A percentile compares a stretch with the other conserved stretches of the same genome.
Conservation (phyloP, 2,329 filamentous ascomycete genomes). For the Fusarium guadeloupense region DNA sequence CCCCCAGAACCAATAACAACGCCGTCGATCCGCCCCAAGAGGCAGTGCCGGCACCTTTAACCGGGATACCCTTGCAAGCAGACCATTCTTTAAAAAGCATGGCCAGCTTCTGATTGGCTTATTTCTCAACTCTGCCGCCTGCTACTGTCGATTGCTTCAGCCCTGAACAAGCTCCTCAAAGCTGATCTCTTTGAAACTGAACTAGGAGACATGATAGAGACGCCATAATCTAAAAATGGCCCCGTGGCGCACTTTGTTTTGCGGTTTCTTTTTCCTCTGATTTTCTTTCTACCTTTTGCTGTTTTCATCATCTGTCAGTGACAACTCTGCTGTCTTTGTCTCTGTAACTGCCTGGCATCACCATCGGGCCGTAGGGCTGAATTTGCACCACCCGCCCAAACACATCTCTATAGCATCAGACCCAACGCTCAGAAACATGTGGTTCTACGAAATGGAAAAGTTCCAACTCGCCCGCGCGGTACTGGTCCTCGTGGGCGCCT, state of each 20-base stretch:
- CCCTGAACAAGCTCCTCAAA: not conserved
- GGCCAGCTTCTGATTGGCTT: not conserved
- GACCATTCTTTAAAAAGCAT: not conserved
- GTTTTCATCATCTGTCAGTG: too few species aligned
- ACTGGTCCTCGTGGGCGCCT: constrained; percentile 22
- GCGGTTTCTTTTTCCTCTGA: not conserved
- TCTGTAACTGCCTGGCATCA: too few species aligned
- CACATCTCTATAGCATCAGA: not conserved
- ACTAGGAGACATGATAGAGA: not conserved
- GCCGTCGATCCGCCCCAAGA: constrained; percentile 4
- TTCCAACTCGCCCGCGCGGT: constrained; percentile 18
- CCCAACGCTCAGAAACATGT: not conserved
- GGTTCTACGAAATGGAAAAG: not conserved
- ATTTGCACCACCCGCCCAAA: not conserved
- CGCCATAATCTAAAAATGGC: constrained; percentile 6
- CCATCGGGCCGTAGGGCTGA: too few species aligned
- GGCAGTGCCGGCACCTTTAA: constrained; percentile 15
- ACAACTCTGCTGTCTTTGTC: too few species aligned
- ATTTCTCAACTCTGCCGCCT: not conserved
- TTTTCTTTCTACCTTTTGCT: not conserved
- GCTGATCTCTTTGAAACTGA: not conserved
- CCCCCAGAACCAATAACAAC: not conserved
- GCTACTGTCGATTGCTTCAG: constrained; percentile 3
- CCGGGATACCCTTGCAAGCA: not conserved
- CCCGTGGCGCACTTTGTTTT: not conserved